These are phyloP conservation scores for Ogataea saltuana DNA, from an alignment of 805 yeast genomes.

Conservation along the genomic window DNA sequence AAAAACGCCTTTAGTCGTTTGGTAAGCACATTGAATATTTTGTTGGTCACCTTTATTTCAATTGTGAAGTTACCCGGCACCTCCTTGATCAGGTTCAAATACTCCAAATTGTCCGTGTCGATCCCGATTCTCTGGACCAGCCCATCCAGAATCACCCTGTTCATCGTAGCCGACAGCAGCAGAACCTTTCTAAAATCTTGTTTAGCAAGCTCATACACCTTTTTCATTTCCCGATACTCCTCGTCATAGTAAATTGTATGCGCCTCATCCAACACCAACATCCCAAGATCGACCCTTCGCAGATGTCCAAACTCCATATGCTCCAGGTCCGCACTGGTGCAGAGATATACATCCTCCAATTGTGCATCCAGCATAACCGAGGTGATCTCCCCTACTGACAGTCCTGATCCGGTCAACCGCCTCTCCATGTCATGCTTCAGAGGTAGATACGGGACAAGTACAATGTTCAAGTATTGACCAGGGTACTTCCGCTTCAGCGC, in stretches of 20 bases:
- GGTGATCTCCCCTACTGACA: background rate
- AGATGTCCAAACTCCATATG: background rate
- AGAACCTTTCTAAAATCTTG: background rate
- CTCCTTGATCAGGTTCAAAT: too few species aligned
- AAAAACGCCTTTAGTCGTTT: too few species aligned
- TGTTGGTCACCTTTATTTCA: too few species aligned
- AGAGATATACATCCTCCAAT: background rate
- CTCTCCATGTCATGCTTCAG: background rate
- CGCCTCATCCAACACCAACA: slow-evolving; percentile 1
- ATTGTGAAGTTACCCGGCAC: too few species aligned
- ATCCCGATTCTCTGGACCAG: too few species aligned
- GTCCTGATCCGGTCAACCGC: background rate
- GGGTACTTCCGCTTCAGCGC: background rate
- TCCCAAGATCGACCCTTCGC: background rate
- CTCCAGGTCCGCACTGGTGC: background rate
- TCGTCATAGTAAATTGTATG: background rate
- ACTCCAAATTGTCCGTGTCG: too few species aligned
- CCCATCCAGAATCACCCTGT: background rate
- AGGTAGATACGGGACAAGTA: background rate
- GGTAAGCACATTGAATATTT: too few species aligned
- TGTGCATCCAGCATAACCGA: background rate
- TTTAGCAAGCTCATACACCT: background rate
- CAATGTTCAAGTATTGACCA: background rate
- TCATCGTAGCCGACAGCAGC: slow-evolving; percentile 1
- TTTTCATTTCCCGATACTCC: background rate